Conservation (phyloP, 1,139 yeast genomes). For the Kodamaea sp. region DNA sequence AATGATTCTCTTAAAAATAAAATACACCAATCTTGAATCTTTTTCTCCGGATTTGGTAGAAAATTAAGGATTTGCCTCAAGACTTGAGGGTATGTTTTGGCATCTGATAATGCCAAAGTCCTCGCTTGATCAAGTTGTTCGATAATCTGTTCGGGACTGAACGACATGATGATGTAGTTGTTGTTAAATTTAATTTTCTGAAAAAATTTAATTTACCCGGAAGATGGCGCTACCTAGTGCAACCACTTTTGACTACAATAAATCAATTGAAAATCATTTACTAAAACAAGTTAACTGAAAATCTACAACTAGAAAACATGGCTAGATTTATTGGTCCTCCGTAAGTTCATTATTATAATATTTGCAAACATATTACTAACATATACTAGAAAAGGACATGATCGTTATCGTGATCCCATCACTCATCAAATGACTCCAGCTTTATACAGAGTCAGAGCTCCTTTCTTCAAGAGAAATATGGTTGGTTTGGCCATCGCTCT, state of each 20-base stretch:
- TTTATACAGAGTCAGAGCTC: constrained; percentile 81
- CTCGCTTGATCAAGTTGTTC: constrained; percentile 52
- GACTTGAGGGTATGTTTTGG: constrained; percentile 50
- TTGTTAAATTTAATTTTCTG: too few relatives aligned
- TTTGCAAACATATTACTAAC: constrained; percentile 11
- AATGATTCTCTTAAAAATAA: constrained; percentile 44
- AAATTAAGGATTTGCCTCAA: constrained; percentile 50
- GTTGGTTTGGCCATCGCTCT: constrained; percentile 55
- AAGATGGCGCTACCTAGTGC: too few relatives aligned
- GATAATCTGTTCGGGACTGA: constrained; percentile 19
- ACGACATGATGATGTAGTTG: constrained; percentile 8
- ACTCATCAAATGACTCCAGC: constrained; percentile 94
- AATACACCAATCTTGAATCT: constrained; percentile 47
- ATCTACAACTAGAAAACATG: constrained; percentile 17
- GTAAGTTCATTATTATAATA: constrained; percentile 23
- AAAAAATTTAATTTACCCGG: too few relatives aligned
- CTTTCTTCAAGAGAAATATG: constrained; percentile 76
- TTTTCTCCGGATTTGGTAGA: constrained; percentile 28
- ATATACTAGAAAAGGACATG: constrained; percentile 23
- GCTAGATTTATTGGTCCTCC: constrained; percentile 36
- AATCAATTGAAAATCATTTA: too few relatives aligned
- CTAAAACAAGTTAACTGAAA: too few relatives aligned
- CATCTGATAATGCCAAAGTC: constrained; percentile 43
- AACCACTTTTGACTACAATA: too few relatives aligned
- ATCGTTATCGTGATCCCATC: constrained; percentile 64